Conservation (phyloP, 768 basidiomycete species). For the Naganishia friedmannii region DNA sequence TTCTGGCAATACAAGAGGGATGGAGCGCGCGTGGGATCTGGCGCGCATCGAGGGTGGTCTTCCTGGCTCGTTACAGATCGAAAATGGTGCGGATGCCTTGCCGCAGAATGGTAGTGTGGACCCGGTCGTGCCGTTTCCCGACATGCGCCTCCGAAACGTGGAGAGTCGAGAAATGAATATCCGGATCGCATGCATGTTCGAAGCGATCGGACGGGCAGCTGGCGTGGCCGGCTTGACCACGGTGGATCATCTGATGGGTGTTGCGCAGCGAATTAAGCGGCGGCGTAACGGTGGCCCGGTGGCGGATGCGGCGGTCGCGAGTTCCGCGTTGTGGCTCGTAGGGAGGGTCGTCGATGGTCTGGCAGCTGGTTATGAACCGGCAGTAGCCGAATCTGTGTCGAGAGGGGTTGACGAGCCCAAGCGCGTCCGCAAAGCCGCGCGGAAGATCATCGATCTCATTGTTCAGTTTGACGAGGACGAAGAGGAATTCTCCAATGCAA, state of each 20-base stretch:
- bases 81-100: not conserved
- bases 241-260: slow-evolving; percentile 74
- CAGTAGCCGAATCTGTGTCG: not conserved
- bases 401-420: not conserved
- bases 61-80: not conserved
- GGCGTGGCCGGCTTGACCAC: slow-evolving; percentile 66
- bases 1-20: slow-evolving; percentile 30
- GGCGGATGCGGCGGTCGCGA: slow-evolving; percentile 57
- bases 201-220: slow-evolving; percentile 65
- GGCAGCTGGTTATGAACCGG: slow-evolving; percentile 40
- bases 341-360: slow-evolving; percentile 72
- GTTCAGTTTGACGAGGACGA: slow-evolving; percentile 69
- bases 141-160: slow-evolving; percentile 42
- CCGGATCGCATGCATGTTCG: slow-evolving; percentile 69
- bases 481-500: slow-evolving; percentile 50
- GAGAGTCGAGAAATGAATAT: slow-evolving; percentile 49
- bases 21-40: slow-evolving; percentile 39
- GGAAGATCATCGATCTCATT: slow-evolving; percentile 63
- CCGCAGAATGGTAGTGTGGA: not conserved
- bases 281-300: slow-evolving; percentile 45
- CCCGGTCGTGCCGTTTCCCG: slow-evolving; percentile 35
- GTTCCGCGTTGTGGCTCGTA: slow-evolving; percentile 75
- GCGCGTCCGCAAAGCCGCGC: slow-evolving; percentile 59
- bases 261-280: slow-evolving; percentile 59
- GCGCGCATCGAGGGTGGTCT: slow-evolving; percentile 16